Evolutionary conservation across 495 filamentous ascomycete species (phyloP), one percentile per base, ranked within the genome.

Genomic region (Aspergillus hancockii): DNA sequence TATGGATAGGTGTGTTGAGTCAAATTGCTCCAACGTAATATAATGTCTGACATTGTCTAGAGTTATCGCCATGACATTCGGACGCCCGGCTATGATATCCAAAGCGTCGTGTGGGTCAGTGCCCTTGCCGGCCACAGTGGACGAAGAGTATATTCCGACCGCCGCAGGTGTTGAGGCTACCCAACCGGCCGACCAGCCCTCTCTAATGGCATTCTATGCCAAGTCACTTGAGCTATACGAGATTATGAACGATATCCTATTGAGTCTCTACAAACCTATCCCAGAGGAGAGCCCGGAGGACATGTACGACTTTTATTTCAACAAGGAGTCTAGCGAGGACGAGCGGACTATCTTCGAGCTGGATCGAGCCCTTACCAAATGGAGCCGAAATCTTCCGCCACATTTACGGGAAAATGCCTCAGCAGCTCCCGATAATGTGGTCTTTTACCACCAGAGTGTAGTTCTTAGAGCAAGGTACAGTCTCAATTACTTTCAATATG

Each of bases 21-120:
- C 8, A 4, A 7, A 9, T 13, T 6, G 31, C 7, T 25, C 36
- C 22, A 12, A 23, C 3, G 3, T 10, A 1, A 38, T n/a, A 32
- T 34, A 40, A 34, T 43, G 18, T 45, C 56, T 58, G n/a, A 58
- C 31, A 9, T 25, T 19, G 32, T 0, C 5, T 19, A 76, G 74
- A 2, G 71, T 77, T 0, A 74, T 77, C 49, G 74, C 73, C 8
- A 79, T 79, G 74, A 75, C 68, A 19, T 77, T 76, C 43, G 74
- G 71, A n/a, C 73, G 74, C n/a, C 72, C 74, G 10, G 69, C 73
- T 3, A 76, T 76, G 75, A 73, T 78, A 46, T 69, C 71, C 0
- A 71, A 67, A 55, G 55, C 61, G 1, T 70, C 72, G 0, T 69
- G 68, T 34, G 66, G 56, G 3, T 63, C 69, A 0, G 74, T 78